Percentiles rank a stretch among this genome's conserved stretches.
Conservation (phyloP, 1,139 yeast species). For the Saccharomyces hybrid region DNA sequence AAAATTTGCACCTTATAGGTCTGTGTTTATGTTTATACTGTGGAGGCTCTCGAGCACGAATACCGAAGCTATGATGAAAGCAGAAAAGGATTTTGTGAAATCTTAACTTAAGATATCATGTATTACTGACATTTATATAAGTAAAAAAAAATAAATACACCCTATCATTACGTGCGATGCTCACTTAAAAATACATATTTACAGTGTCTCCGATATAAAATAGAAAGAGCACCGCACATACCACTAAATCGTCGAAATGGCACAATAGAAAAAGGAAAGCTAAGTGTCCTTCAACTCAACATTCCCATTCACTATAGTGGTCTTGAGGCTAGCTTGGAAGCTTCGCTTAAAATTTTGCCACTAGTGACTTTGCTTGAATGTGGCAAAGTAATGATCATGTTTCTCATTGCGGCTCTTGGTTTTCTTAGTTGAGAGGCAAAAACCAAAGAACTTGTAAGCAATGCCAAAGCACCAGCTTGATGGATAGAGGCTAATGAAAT, state of each 20-base stretch:
- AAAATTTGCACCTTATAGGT: conserved; percentile 57
- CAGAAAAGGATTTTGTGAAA: conserved; percentile 20
- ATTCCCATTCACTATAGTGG: not conserved
- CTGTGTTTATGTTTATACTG: conserved; percentile 61
- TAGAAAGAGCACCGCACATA: not conserved
- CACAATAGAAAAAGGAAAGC: not conserved
- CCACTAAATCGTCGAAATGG: not conserved
- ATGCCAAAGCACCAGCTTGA: conserved; percentile 93
- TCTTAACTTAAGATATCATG: conserved; percentile 2
- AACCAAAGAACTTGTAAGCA: conserved; percentile 70
- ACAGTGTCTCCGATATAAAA: not conserved
- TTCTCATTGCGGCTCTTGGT: conserved; percentile 48
- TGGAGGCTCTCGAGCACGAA: conserved; percentile 66
- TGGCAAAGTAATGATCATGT: conserved; percentile 30
- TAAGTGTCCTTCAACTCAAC: not conserved
- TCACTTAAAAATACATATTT: not conserved
- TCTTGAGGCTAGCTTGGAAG: conserved; percentile 30
- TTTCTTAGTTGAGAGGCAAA: conserved; percentile 61
- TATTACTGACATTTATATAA: not conserved
- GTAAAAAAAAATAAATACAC: conserved; percentile 1
- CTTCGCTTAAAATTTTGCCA: conserved; percentile 32
- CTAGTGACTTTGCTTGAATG: conserved; percentile 28
- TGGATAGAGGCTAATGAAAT: conserved; percentile 90
- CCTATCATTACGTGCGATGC: not conserved
- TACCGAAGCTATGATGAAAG: conserved; percentile 42